These are phyloP conservation scores for Chalaropsis thielavioides DNA, from an alignment of 2,329 filamentous ascomycete genomes.

Conservation along the genomic window DNA sequence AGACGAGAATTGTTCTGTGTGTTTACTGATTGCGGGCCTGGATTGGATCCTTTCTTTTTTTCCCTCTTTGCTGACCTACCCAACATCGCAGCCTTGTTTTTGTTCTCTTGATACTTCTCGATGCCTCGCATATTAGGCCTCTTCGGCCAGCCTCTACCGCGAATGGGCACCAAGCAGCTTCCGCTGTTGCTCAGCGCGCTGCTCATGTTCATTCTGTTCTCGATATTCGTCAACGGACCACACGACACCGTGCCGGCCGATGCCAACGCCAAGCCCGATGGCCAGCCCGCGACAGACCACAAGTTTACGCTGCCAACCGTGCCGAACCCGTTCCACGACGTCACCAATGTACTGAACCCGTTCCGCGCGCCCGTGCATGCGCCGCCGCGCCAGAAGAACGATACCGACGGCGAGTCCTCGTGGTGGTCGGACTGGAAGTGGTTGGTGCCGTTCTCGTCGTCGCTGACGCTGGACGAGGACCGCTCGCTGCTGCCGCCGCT, in stretches of 20 bases:
- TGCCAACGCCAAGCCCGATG: not conserved
- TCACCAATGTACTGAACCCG: slow-evolving; percentile 43
- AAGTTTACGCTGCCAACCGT: slow-evolving; percentile 37
- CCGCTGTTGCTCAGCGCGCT: slow-evolving; percentile 37
- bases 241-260: not conserved
- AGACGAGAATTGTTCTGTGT: not conserved
- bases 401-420: slow-evolving; percentile 59
- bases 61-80: not conserved
- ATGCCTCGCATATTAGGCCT: slow-evolving; percentile 32
- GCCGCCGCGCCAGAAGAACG: slow-evolving; percentile 61
- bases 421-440: slow-evolving; percentile 89
- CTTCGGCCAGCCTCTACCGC: slow-evolving; percentile 36
- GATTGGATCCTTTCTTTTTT: not conserved
- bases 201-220: slow-evolving; percentile 39
- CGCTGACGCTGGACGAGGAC: slow-evolving; percentile 65
- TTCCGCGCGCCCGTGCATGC: slow-evolving; percentile 58
- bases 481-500: slow-evolving; percentile 71
- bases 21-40: too few relatives aligned
- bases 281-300: slow-evolving; percentile 26
- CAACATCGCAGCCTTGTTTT: not conserved
- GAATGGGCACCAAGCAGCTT: slow-evolving; percentile 38
- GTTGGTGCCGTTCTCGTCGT: slow-evolving; percentile 71
- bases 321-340: slow-evolving; percentile 27
- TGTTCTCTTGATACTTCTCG: not conserved
- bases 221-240: slow-evolving; percentile 33